Conservation (phyloP, 2,329 filamentous ascomycete genomes). For the Microascus cirrosus region DNA sequence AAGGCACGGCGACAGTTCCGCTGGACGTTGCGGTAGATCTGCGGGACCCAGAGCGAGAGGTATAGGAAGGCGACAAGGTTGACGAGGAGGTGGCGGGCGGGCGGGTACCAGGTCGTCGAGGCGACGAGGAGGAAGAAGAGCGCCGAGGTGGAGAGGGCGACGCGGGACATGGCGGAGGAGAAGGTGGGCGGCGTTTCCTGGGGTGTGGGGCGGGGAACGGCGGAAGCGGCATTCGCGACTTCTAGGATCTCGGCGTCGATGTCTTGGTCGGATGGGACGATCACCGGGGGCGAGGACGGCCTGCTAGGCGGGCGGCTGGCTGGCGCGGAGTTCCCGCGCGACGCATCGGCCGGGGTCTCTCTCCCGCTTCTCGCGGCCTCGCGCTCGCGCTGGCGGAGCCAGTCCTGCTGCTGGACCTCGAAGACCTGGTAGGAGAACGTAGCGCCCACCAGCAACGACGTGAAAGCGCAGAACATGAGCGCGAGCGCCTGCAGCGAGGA, state of each 20-base stretch:
- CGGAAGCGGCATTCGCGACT: slow-evolving; percentile 16
- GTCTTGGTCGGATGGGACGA: slow-evolving; percentile 54
- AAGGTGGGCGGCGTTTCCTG: slow-evolving; percentile 25
- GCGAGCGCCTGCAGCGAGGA: slow-evolving; percentile 43
- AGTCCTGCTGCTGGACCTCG: slow-evolving; percentile 43
- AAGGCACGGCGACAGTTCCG: slow-evolving; percentile 87
- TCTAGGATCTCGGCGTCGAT: slow-evolving; percentile 48
- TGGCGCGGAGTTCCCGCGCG: slow-evolving; percentile 14
- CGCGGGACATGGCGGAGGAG: slow-evolving; percentile 44
- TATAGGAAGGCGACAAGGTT: slow-evolving; percentile 62
- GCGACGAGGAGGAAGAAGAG: slow-evolving; percentile 48
- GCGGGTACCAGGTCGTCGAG: slow-evolving; percentile 48
- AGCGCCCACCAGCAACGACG: slow-evolving; percentile 45
- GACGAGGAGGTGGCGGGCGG: slow-evolving; percentile 42
- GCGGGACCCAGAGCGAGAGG: slow-evolving; percentile 83
- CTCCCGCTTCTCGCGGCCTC: slow-evolving; percentile 4
- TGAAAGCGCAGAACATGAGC: slow-evolving; percentile 36
- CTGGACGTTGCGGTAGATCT: slow-evolving; percentile 81
- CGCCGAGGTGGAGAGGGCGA: slow-evolving; percentile 42
- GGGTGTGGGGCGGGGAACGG: slow-evolving; percentile 19
- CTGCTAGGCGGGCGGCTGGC: slow-evolving; percentile 14
- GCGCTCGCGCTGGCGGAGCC: slow-evolving; percentile 35
- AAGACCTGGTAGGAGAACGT: slow-evolving; percentile 50
- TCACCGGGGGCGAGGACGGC: slow-evolving; percentile 32
- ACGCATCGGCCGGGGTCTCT: slow-evolving; percentile 16